Conservation (phyloP, 192 early-diverging fungal genomes). For the Umbelopsis sp. region DNA sequence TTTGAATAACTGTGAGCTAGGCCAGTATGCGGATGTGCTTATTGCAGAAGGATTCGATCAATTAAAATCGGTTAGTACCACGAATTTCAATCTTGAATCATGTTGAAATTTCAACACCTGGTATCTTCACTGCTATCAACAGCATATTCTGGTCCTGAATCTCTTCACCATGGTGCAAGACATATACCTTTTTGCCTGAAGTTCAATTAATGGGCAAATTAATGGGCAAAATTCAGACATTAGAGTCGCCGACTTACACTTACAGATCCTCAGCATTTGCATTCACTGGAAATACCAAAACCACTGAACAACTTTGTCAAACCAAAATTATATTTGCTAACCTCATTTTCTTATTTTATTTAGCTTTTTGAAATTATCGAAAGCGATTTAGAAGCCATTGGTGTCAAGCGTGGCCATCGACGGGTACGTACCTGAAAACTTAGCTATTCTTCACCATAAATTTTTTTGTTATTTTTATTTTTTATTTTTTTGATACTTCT, state of each 20-base stretch:
- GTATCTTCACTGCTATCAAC: too few relatives aligned
- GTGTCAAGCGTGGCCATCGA: conserved; percentile 45
- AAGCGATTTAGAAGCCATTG: conserved; percentile 37
- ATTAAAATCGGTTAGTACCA: conserved; percentile 8
- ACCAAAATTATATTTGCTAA: neutral
- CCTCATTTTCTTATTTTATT: neutral
- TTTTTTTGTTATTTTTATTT: conserved; percentile 18
- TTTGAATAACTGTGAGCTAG: neutral
- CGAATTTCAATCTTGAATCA: neutral
- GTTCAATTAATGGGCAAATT: too few relatives aligned
- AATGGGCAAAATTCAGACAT: too few relatives aligned
- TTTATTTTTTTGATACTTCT: neutral
- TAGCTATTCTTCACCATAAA: neutral
- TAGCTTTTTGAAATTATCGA: conserved; percentile 49
- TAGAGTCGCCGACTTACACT: too few relatives aligned
- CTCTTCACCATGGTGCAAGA: too few relatives aligned
- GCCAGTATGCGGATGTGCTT: conserved; percentile 8
- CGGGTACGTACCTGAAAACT: conserved; percentile 33
- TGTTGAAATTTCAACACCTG: neutral
- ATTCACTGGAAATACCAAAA: too few relatives aligned
- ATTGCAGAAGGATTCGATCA: conserved; percentile 21
- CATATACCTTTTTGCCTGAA: too few relatives aligned
- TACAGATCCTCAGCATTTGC: too few relatives aligned
- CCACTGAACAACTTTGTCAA: too few relatives aligned
- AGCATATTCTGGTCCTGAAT: too few relatives aligned